Percentiles rank a stretch among this genome's conserved stretches.
phyloP scores from a whole-genome alignment of 139 green algal species.

The Nannochloris sp. region DNA sequence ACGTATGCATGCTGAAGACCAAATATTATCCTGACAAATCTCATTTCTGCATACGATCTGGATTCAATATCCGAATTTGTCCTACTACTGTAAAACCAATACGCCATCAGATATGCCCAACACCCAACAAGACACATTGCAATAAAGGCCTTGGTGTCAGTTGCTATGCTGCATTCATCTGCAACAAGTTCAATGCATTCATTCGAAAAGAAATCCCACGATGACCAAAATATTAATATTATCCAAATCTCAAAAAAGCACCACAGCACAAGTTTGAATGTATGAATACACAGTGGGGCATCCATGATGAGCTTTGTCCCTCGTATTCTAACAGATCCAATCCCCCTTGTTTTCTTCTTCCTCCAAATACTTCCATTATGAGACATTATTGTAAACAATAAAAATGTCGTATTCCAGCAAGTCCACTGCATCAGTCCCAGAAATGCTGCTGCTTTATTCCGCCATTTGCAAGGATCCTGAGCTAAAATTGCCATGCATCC shows the following conservation, averaged over 20 bases:
- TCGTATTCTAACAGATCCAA: neutral
- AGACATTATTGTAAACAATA: constrained; percentile 2
- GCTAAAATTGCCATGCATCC: neutral
- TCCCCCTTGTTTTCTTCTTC: neutral
- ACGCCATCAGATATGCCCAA: constrained; percentile 3
- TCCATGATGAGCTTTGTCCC: constrained; percentile 5
- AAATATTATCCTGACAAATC: constrained; percentile 10
- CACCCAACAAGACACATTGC: neutral
- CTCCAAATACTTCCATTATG: constrained; percentile 7
- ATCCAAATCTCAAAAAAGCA: constrained; percentile 1
- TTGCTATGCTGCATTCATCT: neutral
- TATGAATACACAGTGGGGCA: constrained; percentile 7
- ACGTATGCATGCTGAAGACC: neutral
- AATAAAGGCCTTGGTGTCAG: constrained; percentile 1
- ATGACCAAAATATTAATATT: neutral
- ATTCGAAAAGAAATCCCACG: neutral
- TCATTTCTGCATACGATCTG: constrained; percentile 7
- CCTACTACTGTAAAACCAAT: neutral
- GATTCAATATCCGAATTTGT: constrained; percentile 4
- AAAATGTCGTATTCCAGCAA: constrained; percentile 8
- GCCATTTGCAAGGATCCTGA: neutral
- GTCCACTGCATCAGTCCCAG: constrained; percentile 6
- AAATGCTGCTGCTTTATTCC: neutral
- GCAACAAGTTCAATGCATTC: neutral
- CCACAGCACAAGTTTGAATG: constrained; percentile 1